phyloP scores from a whole-genome alignment of 2,329 filamentous ascomycete species.

The Talaromyces atroroseus region DNA sequence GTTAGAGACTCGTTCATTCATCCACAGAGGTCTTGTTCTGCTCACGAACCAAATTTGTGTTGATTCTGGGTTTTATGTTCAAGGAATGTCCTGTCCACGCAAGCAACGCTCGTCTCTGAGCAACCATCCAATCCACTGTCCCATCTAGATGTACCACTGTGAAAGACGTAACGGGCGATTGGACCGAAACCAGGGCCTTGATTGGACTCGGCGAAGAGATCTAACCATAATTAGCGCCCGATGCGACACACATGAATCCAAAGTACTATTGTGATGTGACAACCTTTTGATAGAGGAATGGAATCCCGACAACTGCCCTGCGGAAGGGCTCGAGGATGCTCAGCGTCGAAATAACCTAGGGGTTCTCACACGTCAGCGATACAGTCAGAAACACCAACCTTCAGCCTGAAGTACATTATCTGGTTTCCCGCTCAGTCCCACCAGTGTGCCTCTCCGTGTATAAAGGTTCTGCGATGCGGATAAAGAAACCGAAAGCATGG shows the following conservation, averaged over 20 bases:
- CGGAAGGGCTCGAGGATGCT: slow-evolving; percentile 79
- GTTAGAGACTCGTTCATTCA: background rate
- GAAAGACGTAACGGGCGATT: slow-evolving; percentile 79
- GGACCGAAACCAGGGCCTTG: slow-evolving; percentile 82
- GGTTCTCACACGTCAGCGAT: background rate
- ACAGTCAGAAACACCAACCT: background rate
- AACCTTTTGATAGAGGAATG: slow-evolving; percentile 83
- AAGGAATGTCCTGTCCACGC: slow-evolving; percentile 95
- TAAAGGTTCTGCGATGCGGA: slow-evolving; percentile 92
- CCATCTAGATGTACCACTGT: slow-evolving; percentile 85
- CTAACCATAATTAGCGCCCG: slow-evolving; percentile 33
- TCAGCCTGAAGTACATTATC: slow-evolving; percentile 63
- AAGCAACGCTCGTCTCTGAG: slow-evolving; percentile 80
- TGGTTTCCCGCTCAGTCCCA: slow-evolving; percentile 81
- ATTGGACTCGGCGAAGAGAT: slow-evolving; percentile 82
- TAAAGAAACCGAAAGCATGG: slow-evolving; percentile 85
- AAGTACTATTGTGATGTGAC: background rate
- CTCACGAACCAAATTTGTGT: slow-evolving; percentile 58
- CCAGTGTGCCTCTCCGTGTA: slow-evolving; percentile 83
- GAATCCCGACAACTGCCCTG: slow-evolving; percentile 74
- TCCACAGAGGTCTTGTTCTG: slow-evolving; percentile 15
- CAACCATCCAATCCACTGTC: slow-evolving; percentile 89
- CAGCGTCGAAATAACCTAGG: slow-evolving; percentile 80
- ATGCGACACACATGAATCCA: background rate
- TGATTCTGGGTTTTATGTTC: slow-evolving; percentile 67